Evolutionary conservation across 2,329 filamentous ascomycete genomes (phyloP).

Genomic region (Madurella fahalii): DNA sequence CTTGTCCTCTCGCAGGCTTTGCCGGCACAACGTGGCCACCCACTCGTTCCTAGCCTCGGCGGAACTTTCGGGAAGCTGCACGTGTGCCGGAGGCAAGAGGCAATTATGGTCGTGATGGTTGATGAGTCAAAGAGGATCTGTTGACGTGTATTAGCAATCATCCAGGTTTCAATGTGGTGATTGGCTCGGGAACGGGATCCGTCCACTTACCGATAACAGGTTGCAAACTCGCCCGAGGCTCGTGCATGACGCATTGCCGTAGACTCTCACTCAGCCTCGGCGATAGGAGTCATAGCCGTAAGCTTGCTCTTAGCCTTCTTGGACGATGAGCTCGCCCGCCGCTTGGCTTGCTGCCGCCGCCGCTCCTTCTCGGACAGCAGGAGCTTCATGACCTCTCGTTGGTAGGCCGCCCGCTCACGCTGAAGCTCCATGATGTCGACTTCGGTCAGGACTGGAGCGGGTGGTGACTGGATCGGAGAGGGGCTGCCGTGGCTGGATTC

Average conservation of each 20-base stretch:
- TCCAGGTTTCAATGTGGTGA: not conserved
- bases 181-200: not conserved
- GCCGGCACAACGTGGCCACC: not conserved
- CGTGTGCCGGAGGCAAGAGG: not conserved
- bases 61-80: not conserved
- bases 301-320: constrained; percentile 51
- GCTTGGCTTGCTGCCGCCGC: constrained; percentile 41
- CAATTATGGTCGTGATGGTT: not conserved
- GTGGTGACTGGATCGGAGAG: constrained; percentile 31
- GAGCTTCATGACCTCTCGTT: constrained; percentile 50
- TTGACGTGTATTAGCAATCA: not conserved
- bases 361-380: constrained; percentile 53
- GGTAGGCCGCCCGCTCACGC: constrained; percentile 47
- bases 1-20: not conserved
- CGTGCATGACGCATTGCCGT: not conserved
- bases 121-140: not conserved
- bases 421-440: constrained; percentile 48
- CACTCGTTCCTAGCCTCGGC: not conserved
- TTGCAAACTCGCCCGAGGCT: constrained; percentile 2
- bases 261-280: constrained; percentile 43
- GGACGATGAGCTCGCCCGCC: constrained; percentile 32
- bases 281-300: constrained; percentile 51
- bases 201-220: constrained; percentile 23
- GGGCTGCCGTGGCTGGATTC: constrained; percentile 45
- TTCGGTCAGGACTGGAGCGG: constrained; percentile 37